phyloP scores from a whole-genome alignment of 441 rosid genomes.

The Dalechampia spathulata region DNA sequence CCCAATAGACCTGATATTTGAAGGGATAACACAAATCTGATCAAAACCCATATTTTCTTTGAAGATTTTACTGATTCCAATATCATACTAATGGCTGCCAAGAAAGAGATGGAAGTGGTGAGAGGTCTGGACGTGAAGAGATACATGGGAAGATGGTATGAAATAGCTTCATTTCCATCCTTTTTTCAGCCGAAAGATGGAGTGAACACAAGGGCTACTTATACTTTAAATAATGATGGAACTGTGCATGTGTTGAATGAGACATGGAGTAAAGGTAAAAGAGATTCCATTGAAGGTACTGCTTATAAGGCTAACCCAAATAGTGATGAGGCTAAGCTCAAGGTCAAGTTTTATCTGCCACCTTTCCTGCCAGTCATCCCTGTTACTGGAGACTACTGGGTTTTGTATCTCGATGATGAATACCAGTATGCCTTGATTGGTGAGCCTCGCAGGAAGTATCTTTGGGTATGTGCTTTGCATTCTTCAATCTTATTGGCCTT shows the following conservation, averaged over 20 bases:
- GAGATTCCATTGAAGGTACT: slow-evolving; percentile 50
- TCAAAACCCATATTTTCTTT: too few species aligned
- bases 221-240: slow-evolving; percentile 62
- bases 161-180: slow-evolving; percentile 88
- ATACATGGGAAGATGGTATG: slow-evolving; percentile 97
- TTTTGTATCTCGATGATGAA: slow-evolving; percentile 51
- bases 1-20: too few species aligned
- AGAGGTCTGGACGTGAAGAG: slow-evolving; percentile 52
- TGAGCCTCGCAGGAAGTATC: slow-evolving; percentile 58
- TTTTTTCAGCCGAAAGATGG: slow-evolving; percentile 68
- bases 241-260: slow-evolving; percentile 74
- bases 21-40: too few species aligned
- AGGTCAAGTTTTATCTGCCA: slow-evolving; percentile 82
- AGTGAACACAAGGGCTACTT: slow-evolving; percentile 72
- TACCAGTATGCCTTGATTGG: slow-evolving; percentile 68
- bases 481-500: too few species aligned
- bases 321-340: slow-evolving; percentile 85
- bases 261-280: slow-evolving; percentile 72
- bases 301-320: slow-evolving; percentile 73
- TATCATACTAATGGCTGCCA: slow-evolving; percentile 22
- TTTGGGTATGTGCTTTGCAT: too few species aligned
- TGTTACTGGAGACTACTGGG: slow-evolving; percentile 81
- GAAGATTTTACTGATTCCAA: too few species aligned
- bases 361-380: slow-evolving; percentile 82
- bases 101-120: slow-evolving; percentile 71